Conservation (phyloP, 495 filamentous ascomycete genomes). For the Sordaria brevicollis region DNA sequence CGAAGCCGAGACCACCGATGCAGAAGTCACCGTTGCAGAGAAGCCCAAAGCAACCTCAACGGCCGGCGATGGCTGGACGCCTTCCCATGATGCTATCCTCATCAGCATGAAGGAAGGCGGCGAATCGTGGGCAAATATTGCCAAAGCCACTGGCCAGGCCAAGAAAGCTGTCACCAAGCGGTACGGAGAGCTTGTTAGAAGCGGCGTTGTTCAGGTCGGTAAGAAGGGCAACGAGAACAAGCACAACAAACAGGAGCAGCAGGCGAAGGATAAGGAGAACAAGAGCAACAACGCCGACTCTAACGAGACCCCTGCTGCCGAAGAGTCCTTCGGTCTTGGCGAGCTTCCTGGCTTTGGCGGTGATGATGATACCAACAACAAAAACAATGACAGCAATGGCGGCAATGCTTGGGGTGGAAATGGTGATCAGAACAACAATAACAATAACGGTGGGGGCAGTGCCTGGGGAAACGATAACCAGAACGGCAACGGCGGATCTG, state of each 20-base stretch:
- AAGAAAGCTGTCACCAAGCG: slow-evolving; percentile 13
- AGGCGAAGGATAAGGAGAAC: background rate
- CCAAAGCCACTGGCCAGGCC: slow-evolving; percentile 1
- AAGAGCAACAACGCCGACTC: background rate
- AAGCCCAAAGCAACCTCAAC: background rate
- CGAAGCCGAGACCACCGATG: background rate
- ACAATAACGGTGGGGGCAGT: too few species aligned
- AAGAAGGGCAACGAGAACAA: slow-evolving; percentile 3
- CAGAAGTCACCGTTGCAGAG: background rate
- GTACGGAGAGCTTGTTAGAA: slow-evolving; percentile 6
- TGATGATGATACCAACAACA: background rate
- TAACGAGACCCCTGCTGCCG: background rate
- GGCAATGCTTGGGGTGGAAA: background rate
- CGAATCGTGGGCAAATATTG: slow-evolving; percentile 11
- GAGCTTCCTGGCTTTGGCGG: background rate
- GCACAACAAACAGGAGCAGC: background rate
- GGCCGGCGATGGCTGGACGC: background rate
- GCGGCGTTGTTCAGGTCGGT: background rate
- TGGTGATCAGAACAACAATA: background rate
- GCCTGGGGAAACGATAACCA: background rate
- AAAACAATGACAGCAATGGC: background rate
- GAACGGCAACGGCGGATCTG: background rate
- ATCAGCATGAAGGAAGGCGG: slow-evolving; percentile 14
- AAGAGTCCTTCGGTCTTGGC: background rate
- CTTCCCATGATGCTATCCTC: slow-evolving; percentile 13